Base-by-base conservation (phyloP, 768 basidiomycete genomes). In the Tubosaeta brunneosetosa region DNA sequence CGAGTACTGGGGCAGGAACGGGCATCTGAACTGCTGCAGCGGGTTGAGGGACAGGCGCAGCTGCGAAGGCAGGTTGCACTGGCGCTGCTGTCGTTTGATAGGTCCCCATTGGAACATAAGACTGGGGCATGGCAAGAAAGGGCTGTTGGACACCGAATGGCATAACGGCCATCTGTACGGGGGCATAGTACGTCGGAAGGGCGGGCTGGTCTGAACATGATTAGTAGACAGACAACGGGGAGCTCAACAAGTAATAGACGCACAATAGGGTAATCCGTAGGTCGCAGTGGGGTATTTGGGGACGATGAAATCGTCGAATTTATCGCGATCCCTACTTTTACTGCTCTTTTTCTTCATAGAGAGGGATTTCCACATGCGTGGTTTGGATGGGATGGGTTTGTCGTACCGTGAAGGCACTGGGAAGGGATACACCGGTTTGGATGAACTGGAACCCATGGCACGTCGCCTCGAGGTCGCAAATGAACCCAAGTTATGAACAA, bases 121-220 rank as follows among this genome's bases (percentile, higher is more conserved):
- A 7, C 33, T 67, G 66, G 6, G 66, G 64, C 64, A 67, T 64
- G 26, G 64, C 37, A 4, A 59, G 38, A 22, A 69, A 5, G 10
- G 66, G 68, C 31, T 70, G 67, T n/a, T 69, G 67, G 4, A 59
- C 16, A 4, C 56, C 61, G 13, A 47, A 31, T 13, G 66, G 66
- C 17, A 60, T 12, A 40, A 65, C 38, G 5, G 53, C 52, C 58
- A 68, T 58, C 47, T 57, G 60, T 10, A 69, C 53, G 2, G 66
- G 68, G 1, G 66, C 59, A 50, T 67, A 68, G 10, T 70, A 69
- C 6, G 58, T 32, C 32, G 68, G 65, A 57, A 51, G 69, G 0
- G 50, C 38, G 0, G 66, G 25, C 50, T 49, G 62, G 52, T 69
- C 67, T 68, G 47, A n/a, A 36, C 16, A 13, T 26, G 22, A 50